These are phyloP conservation scores for Tubosaeta sp. DNA, from an alignment of 768 basidiomycete species.

Conservation along the genomic window DNA sequence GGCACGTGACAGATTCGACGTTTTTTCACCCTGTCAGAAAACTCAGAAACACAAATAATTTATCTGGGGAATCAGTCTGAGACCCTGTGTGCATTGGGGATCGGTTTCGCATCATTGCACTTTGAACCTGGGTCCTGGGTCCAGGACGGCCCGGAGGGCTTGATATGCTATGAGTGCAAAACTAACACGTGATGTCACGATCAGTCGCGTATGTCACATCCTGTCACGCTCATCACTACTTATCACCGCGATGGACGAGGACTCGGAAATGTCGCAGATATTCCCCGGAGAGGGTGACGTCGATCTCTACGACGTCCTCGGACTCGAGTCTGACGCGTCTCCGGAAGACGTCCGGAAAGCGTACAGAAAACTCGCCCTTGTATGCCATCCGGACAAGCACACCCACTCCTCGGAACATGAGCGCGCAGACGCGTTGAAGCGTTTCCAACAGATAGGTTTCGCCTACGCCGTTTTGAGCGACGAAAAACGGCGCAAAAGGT, in stretches of 20 bases:
- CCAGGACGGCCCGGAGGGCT: too few species aligned
- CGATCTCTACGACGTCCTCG: slow-evolving; percentile 76
- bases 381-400: slow-evolving; percentile 91
- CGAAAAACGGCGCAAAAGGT: slow-evolving; percentile 65
- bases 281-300: slow-evolving; percentile 70
- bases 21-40: too few species aligned
- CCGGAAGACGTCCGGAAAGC: slow-evolving; percentile 73
- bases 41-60: too few species aligned
- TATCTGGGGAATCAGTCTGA: too few species aligned
- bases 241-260: slow-evolving; percentile 61
- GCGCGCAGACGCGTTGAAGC: slow-evolving; percentile 63
- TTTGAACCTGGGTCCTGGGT: too few species aligned
- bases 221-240: neutral
- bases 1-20: too few species aligned
- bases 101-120: too few species aligned
- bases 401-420: slow-evolving; percentile 51
- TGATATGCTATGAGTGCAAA: too few species aligned
- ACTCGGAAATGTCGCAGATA: slow-evolving; percentile 64
- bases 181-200: neutral
- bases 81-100: too few species aligned
- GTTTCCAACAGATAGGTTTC: slow-evolving; percentile 92
- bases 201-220: neutral
- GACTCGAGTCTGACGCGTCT: slow-evolving; percentile 49
- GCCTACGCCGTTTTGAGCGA: slow-evolving; percentile 89
- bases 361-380: slow-evolving; percentile 79